Evolutionary conservation across 2,329 filamentous ascomycete genomes (phyloP), one percentile per base, ranked within the genome.

Genomic region (Alternaria ventricosa): DNA sequence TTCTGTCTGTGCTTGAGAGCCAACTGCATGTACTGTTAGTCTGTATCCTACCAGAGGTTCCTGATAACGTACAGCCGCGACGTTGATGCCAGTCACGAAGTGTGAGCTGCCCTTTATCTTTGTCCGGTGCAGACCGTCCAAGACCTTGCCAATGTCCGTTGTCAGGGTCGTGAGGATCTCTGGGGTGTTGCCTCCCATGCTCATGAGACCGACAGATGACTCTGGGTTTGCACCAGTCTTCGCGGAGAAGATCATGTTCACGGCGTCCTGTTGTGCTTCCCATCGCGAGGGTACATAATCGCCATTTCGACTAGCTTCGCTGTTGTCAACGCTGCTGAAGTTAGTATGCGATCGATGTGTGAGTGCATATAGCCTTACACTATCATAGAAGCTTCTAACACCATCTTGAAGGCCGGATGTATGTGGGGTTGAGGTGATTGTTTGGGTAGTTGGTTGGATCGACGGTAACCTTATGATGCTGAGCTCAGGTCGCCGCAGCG

Each of bases 351-450:
- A 60, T 58, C 55, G 27, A 33, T 27, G 60, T 54, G 12, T 76
- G 68, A 75, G 73, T 61, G 56, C 30, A n/a, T 11, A 8, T 2
- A 41, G 9, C 28, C 80, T 23, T 78, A 85, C 87, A 98, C 90
- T 82, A 99, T 93, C 94, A 99, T 98, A 68, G 97, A 96, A 85
- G 96, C 96, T 90, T 99, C 96, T 83, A 99, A 90, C 84, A 91
- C 92, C 96, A 99, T 99, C 79, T 87, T 94, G 89, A 81, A 83
- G 65, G 61, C 45, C 55, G 53, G 55, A 57, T 65, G 57, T 60
- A 28, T 28, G 30, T 45, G 44, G 50, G 43, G 56, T 43, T 55
- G 33, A 55, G 46, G 33, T 63, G 55, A 20, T 50, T 55, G 54
- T 53, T 60, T 60, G 49, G 44, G 50, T 49, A 59, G 59, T 51